Percentiles rank a stretch among this genome's conserved stretches.
phyloP scores from a whole-genome alignment of 192 early-diverging fungal genomes.

The Spizellomyces sp. region DNA sequence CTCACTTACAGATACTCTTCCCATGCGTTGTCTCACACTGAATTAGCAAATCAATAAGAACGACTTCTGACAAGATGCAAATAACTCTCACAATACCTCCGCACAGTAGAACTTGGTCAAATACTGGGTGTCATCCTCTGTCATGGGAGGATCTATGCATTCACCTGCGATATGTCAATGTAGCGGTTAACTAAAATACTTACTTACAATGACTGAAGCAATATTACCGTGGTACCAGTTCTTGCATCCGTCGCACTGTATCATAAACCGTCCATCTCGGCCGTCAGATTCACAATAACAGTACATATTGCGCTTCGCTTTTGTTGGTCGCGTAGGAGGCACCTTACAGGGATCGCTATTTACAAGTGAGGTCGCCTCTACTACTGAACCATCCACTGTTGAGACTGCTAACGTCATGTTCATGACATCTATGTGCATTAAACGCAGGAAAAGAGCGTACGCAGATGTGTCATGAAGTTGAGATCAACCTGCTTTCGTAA shows the following conservation, averaged over 20 bases:
- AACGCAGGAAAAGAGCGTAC: no score
- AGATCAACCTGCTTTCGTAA: no score
- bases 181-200: no score
- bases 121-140: slow-evolving; percentile 25
- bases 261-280: slow-evolving; percentile 32
- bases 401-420: no score
- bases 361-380: background rate
- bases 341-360: no score
- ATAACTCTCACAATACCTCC: slow-evolving; percentile 25
- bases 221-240: slow-evolving; percentile 34
- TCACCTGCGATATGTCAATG: background rate
- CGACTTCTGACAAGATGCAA: background rate
- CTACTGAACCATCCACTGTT: no score
- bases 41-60: background rate
- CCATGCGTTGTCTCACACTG: slow-evolving; percentile 42
- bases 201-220: no score
- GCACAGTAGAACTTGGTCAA: slow-evolving; percentile 43
- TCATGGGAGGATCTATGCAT: slow-evolving; percentile 31
- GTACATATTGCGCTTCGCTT: background rate
- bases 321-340: no score
- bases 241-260: slow-evolving; percentile 33
- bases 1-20: slow-evolving; percentile 36
- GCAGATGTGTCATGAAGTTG: no score
- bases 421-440: no score
- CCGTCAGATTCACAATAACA: slow-evolving; percentile 29